Percentiles rank a stretch among this genome's conserved stretches.
Conservation (phyloP, 805 yeast species). For the Hermanozyma aechmeae region DNA sequence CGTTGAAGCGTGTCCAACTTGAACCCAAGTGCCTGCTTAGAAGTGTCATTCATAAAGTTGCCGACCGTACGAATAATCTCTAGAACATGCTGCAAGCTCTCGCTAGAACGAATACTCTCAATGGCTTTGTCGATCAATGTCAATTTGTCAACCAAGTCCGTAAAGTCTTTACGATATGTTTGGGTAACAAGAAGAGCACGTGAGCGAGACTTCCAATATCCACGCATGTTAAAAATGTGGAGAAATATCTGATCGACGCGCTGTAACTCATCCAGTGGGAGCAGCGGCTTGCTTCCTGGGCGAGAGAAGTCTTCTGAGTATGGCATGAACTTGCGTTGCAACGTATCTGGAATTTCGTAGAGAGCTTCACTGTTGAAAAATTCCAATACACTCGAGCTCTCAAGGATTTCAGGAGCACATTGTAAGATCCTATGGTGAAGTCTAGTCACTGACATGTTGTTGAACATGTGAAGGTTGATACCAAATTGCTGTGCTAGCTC, state of each 20-base stretch:
- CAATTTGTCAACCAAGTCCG: slow-evolving; percentile 59
- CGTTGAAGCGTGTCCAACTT: slow-evolving; percentile 83
- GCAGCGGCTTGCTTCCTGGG: slow-evolving; percentile 5
- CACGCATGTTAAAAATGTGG: slow-evolving; percentile 75
- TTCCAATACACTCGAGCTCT: slow-evolving; percentile 52
- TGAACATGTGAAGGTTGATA: slow-evolving; percentile 62
- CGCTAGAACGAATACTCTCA: slow-evolving; percentile 54
- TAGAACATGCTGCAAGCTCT: slow-evolving; percentile 60
- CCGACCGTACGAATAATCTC: slow-evolving; percentile 87
- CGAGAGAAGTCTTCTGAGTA: slow-evolving; percentile 42
- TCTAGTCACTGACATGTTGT: slow-evolving; percentile 42
- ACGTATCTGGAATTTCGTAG: slow-evolving; percentile 45
- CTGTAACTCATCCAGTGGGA: too few species aligned
- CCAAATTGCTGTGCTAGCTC: slow-evolving; percentile 66
- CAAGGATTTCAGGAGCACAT: slow-evolving; percentile 50
- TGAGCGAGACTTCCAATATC: slow-evolving; percentile 89
- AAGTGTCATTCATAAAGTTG: slow-evolving; percentile 90
- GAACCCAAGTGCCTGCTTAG: slow-evolving; percentile 91
- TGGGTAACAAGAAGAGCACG: slow-evolving; percentile 67
- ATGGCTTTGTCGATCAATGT: slow-evolving; percentile 67
- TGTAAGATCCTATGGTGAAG: slow-evolving; percentile 44
- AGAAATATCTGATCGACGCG: too few species aligned
- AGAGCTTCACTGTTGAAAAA: slow-evolving; percentile 63
- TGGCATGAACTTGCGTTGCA: slow-evolving; percentile 52
- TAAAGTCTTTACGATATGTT: slow-evolving; percentile 70